Evolutionary conservation across 352 stramenopile genomes (phyloP), one percentile per base, ranked within the genome.

Genomic region (Globisporangium echinulatum): DNA sequence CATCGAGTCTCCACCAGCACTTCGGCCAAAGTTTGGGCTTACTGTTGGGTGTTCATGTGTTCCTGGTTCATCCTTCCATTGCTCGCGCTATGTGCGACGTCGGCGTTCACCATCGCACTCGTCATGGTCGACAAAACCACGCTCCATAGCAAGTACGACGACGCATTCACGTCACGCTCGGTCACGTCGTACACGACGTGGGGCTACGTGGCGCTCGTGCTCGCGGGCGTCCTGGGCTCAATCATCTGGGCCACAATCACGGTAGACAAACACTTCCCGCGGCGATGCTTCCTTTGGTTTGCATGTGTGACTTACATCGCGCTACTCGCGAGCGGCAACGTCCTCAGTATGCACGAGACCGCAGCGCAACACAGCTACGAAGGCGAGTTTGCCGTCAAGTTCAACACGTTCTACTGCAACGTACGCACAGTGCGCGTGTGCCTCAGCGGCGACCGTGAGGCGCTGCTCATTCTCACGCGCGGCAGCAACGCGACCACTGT

Each of bases 381-480:
- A 46, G 13, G 1, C 11, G 11, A 44, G 36, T 59, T 53, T 17
- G 46, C 47, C 4, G 10, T 17, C 54, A 59, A 47, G 54, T 53
- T 52, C 36, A 59, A 59, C 43, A 46, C 52, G n/a, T 53, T 59
- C 54, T 59, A 48, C 36, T 59, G 54, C 54, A 33, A 53, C 15
- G 44, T 46, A 36, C 54, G 54, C 54, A 59, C 54, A 7, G 13
- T 59, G 14, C 13, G 15, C 5, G 43, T 52, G 19, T 59, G 54
- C 25, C 19, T 59, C 9, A 8, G 46, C 1, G 54, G 54, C 33
- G 33, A 33, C 15, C 25, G 9, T 4, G 13, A 15, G 9, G 54
- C 50, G 10, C 37, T 52, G 25, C 54, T 59, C 14, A 14, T 14
- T 5, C 54, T 59, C 36, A 36, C n/a, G 17, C 17, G 49, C 17